These are phyloP conservation scores for Pseudogymnoascus sp. DNA, from an alignment of 2,329 filamentous ascomycete genomes.

Conservation along the genomic window DNA sequence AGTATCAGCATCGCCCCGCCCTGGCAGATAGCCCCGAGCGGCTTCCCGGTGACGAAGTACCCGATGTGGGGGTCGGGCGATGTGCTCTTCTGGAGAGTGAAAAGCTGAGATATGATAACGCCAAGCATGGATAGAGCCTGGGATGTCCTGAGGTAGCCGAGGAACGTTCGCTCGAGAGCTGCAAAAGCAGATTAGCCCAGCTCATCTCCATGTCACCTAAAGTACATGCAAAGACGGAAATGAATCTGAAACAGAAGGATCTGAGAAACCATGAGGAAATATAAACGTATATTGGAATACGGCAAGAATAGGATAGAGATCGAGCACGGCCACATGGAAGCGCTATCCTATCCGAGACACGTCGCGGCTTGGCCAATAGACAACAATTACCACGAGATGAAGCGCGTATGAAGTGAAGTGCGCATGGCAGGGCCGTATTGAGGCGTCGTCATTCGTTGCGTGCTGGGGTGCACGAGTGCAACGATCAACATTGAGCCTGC, in stretches of 20 bases:
- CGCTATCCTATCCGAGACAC: conserved; percentile 2
- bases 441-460: conserved; percentile 4
- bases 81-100: conserved; percentile 41
- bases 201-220: background rate
- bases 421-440: background rate
- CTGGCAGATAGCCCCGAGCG: conserved; percentile 42
- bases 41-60: conserved; percentile 54
- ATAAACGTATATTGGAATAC: background rate
- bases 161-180: conserved; percentile 70
- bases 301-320: background rate
- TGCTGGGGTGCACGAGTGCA: background rate
- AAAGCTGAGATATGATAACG: conserved; percentile 60
- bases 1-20: conserved; percentile 34
- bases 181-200: conserved; percentile 12
- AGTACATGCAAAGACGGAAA: background rate
- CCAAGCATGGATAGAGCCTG: conserved; percentile 61
- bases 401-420: background rate
- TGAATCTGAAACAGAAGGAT: background rate
- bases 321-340: conserved; percentile 2
- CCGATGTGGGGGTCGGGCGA: conserved; percentile 38
- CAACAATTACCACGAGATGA: conserved; percentile 3
- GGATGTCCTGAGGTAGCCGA: conserved; percentile 66
- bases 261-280: background rate
- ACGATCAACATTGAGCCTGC: background rate
- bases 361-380: background rate